Conservation (phyloP, 2,329 filamentous ascomycete genomes). For the Gnomoniopsis smithogilvyi region DNA sequence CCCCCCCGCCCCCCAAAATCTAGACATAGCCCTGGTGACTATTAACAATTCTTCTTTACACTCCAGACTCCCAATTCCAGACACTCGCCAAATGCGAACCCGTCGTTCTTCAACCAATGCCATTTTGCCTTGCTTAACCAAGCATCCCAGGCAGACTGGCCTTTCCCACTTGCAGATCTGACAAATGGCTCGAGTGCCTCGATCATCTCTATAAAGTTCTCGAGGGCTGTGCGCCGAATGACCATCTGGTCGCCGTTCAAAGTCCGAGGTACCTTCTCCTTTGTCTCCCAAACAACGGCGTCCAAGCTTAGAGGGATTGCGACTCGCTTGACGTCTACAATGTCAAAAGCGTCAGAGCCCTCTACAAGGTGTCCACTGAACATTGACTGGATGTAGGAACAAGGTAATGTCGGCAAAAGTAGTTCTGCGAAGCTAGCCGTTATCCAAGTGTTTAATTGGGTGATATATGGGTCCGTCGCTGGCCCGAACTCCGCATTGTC, state of each 20-base stretch:
- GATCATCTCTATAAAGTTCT: constrained; percentile 31
- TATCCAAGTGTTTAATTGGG: constrained; percentile 59
- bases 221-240: constrained; percentile 23
- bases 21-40: not conserved
- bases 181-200: constrained; percentile 61
- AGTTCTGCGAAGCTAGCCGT: constrained; percentile 53
- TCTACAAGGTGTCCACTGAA: constrained; percentile 39
- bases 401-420: constrained; percentile 54
- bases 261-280: not conserved
- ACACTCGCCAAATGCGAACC: constrained; percentile 57
- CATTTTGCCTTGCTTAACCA: constrained; percentile 62
- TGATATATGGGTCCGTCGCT: constrained; percentile 58
- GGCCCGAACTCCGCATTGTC: constrained; percentile 55
- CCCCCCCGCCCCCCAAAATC: too few species aligned
- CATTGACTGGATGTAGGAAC: constrained; percentile 55
- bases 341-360: constrained; percentile 48
- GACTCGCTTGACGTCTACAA: constrained; percentile 53
- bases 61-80: constrained; percentile 18
- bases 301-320: constrained; percentile 30
- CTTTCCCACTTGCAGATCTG: constrained; percentile 59
- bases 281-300: constrained; percentile 17
- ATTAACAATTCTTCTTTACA: constrained; percentile 24
- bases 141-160: constrained; percentile 60
- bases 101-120: constrained; percentile 55
- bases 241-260: constrained; percentile 22